Conservation (phyloP, 768 basidiomycete genomes). For the Amylocystis lapponica region DNA sequence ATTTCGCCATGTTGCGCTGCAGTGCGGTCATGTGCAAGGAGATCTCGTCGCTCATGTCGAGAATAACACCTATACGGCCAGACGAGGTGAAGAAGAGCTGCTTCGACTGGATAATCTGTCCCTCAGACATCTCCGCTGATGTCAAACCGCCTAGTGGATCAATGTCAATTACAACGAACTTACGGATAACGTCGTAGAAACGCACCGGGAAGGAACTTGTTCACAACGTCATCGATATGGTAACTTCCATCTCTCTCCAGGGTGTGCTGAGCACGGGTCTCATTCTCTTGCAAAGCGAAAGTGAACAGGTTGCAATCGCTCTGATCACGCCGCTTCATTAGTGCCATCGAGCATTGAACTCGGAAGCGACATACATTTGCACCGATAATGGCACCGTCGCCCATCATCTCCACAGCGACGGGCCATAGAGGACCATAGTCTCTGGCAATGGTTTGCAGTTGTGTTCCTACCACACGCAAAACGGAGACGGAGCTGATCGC, state of each 20-base stretch:
- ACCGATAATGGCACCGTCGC: slow-evolving; percentile 54
- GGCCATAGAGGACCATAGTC: slow-evolving; percentile 80
- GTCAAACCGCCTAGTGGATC: slow-evolving; percentile 46
- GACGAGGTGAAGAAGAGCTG: slow-evolving; percentile 74
- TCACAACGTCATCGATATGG: slow-evolving; percentile 72
- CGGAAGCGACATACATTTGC: slow-evolving; percentile 57
- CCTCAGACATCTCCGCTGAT: slow-evolving; percentile 37
- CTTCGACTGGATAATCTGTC: slow-evolving; percentile 42
- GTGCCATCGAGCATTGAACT: neutral
- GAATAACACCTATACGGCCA: slow-evolving; percentile 72
- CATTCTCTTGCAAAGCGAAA: slow-evolving; percentile 44
- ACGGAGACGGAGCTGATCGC: slow-evolving; percentile 75
- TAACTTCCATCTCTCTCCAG: slow-evolving; percentile 67
- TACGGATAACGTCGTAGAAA: neutral
- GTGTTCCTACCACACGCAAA: slow-evolving; percentile 41
- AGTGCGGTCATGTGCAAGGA: slow-evolving; percentile 60
- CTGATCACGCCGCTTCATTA: slow-evolving; percentile 33
- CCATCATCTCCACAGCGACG: slow-evolving; percentile 53
- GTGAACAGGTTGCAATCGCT: slow-evolving; percentile 62
- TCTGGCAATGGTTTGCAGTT: slow-evolving; percentile 45
- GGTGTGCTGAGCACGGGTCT: slow-evolving; percentile 33
- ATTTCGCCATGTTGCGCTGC: slow-evolving; percentile 66
- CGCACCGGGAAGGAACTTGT: slow-evolving; percentile 66
- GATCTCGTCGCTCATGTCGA: slow-evolving; percentile 50
- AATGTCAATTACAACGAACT: slow-evolving; percentile 4